A percentile compares a stretch with the other conserved stretches of the same genome.
Conservation (phyloP, 2,329 filamentous ascomycete species). For the Fusarium chuoi region DNA sequence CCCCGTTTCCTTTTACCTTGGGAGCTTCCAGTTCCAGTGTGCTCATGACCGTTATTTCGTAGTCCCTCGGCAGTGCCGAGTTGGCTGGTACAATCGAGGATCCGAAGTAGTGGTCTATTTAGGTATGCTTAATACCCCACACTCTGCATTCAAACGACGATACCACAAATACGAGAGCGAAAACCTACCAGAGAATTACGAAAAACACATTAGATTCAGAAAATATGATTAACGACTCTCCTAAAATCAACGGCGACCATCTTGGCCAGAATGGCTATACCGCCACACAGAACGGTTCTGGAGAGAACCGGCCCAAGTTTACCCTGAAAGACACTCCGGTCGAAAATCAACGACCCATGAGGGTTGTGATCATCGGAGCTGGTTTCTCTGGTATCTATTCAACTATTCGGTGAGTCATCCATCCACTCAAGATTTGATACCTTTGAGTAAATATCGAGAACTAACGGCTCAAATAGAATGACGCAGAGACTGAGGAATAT, state of each 20-base stretch:
- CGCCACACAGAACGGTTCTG: not conserved
- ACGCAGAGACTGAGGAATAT: not conserved
- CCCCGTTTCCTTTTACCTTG: not conserved
- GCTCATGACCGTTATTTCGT: no score
- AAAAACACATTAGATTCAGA: not conserved
- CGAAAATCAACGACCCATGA: not conserved
- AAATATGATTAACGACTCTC: not conserved
- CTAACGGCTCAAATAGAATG: not conserved
- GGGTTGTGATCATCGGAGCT: not conserved
- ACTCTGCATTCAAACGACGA: not conserved
- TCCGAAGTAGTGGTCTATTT: not conserved
- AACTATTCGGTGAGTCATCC: not conserved
- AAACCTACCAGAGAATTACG: not conserved
- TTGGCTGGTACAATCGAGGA: not conserved
- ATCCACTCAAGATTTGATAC: rapidly evolving
- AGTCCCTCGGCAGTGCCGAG: not conserved
- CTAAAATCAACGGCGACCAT: rapidly evolving
- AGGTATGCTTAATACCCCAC: not conserved
- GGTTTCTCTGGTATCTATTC: not conserved
- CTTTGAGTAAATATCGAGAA: not conserved
- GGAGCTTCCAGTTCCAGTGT: not conserved
- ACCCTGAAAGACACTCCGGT: not conserved
- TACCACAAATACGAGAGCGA: not conserved
- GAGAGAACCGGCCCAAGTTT: not conserved
- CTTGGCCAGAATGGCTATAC: not conserved